These are phyloP conservation scores for Phlebiopsis flavidoalba DNA, from an alignment of 768 basidiomycete genomes.

Conservation along the genomic window DNA sequence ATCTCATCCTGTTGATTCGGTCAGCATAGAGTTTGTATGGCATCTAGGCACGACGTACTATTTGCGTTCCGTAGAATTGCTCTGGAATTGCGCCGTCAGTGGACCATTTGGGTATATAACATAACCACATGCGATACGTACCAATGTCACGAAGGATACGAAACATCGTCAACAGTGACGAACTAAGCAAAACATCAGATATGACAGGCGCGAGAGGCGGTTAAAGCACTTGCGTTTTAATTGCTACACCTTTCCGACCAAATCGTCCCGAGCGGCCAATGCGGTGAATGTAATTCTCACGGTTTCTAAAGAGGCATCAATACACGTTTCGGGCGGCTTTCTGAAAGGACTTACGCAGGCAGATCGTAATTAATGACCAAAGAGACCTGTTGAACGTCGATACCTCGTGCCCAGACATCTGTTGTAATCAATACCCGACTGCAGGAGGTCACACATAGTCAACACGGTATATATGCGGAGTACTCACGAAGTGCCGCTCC, in stretches of 20 bases:
- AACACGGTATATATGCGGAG: not conserved
- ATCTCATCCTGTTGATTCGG: constrained; percentile 78
- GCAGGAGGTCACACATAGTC: constrained; percentile 3
- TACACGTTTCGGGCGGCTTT: not conserved
- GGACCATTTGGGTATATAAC: not conserved
- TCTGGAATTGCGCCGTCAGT: constrained; percentile 38
- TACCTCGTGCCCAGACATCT: constrained; percentile 96
- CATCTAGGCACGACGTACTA: constrained; percentile 43
- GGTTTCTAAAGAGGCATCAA: constrained; percentile 49
- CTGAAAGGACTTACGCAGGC: constrained; percentile 64
- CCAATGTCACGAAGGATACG: constrained; percentile 96
- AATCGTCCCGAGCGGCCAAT: constrained; percentile 99
- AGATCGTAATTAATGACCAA: constrained; percentile 97
- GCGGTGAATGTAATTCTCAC: constrained; percentile 99
- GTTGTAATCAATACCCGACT: constrained; percentile 95
- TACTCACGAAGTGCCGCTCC: constrained; percentile 83
- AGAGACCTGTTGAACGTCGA: constrained; percentile 97
- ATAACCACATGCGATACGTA: constrained; percentile 31
- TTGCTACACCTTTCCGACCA: constrained; percentile 98
- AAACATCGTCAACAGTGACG: constrained; percentile 92
- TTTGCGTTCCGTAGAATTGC: constrained; percentile 96
- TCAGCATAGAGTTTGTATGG: constrained; percentile 13
- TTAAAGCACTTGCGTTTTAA: constrained; percentile 70
- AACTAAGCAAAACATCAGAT: constrained; percentile 43
- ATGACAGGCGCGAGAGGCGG: not conserved